Conservation (phyloP, 345 rosid genomes). For the Garcia nutans region DNA sequence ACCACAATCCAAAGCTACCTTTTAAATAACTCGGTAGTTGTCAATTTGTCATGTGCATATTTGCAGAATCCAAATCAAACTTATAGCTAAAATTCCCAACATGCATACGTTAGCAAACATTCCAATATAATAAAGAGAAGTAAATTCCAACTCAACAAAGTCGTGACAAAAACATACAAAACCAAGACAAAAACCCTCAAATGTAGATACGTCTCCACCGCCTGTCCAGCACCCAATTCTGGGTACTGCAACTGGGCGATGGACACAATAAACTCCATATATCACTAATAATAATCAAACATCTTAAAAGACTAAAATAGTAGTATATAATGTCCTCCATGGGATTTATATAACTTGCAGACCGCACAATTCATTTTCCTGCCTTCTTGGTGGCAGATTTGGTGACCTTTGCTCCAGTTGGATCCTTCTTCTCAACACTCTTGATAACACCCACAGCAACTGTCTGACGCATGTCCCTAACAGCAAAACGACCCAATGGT, state of each 20-base stretch:
- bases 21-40: too few species aligned
- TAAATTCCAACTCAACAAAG: background rate
- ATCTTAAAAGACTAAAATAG: slow-evolving; percentile 1
- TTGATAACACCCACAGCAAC: slow-evolving; percentile 28
- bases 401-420: slow-evolving; percentile 26
- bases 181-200: background rate
- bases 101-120: too few species aligned
- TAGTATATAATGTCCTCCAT: background rate
- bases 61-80: too few species aligned
- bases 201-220: background rate
- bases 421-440: slow-evolving; percentile 28
- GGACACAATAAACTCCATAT: background rate
- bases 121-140: background rate
- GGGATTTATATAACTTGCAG: background rate
- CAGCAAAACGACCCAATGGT: slow-evolving; percentile 29
- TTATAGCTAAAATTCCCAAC: too few species aligned
- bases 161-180: background rate
- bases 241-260: background rate
- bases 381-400: slow-evolving; percentile 22
- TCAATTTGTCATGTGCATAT: too few species aligned
- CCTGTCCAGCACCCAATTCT: slow-evolving; percentile 16
- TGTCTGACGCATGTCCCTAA: slow-evolving; percentile 29
- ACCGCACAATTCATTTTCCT: slow-evolving; percentile 8
- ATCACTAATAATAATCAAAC: background rate
- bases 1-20: too few species aligned